Base-by-base conservation (phyloP, 805 yeast species). In the Starmera quercuum region DNA sequence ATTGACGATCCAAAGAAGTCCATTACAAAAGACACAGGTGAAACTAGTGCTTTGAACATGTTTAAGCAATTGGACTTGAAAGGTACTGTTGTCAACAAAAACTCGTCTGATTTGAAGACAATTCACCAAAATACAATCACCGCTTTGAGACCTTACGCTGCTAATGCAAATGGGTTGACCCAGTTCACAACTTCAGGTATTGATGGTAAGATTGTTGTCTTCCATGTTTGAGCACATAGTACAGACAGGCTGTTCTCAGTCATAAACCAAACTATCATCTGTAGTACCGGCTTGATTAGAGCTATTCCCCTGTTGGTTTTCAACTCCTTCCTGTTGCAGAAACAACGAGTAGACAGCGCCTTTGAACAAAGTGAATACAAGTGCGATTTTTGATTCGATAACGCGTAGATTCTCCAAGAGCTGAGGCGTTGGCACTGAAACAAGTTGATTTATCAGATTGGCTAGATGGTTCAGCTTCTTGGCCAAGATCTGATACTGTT, bases 51-150 rank as follows among this genome's bases (percentile, higher is more conserved):
- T 6, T 73, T 92, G 58, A 83, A 83, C 63, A 86, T 90, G 88
- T 92, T 92, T 66, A 79, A 85, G 60, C 95, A 90, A 59, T 66
- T 92, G 71, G 99, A 92, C 62, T 72, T 90, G 57, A 92, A 87
- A 68, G 99, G 99, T 39, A 73, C 83, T 37, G 74, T 74, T 33
- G 66, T 59, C 36, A 56, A 56, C 20, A 54, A 57, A 35, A 59
- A 62, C 33, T 64, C 68, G 26, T 58, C 70, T 21, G 69, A 64
- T 25, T 67, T 82, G 58, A 71, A 71, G 33, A 86, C 95, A 12
- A 73, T 84, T 38, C 97, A 92, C 63, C 96, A 88, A 61, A 92
- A 90, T 62, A 79, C 96, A 23, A 81, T 92, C 54, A 74, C 82
- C 34, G 71, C 75, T 32, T 58, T 90, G 35, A 69, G 76, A 45